A percentile compares a stretch with the other conserved stretches of the same genome.
Conservation (phyloP, 2,329 filamentous ascomycete species). For the Pseudogymnoascus sp. region DNA sequence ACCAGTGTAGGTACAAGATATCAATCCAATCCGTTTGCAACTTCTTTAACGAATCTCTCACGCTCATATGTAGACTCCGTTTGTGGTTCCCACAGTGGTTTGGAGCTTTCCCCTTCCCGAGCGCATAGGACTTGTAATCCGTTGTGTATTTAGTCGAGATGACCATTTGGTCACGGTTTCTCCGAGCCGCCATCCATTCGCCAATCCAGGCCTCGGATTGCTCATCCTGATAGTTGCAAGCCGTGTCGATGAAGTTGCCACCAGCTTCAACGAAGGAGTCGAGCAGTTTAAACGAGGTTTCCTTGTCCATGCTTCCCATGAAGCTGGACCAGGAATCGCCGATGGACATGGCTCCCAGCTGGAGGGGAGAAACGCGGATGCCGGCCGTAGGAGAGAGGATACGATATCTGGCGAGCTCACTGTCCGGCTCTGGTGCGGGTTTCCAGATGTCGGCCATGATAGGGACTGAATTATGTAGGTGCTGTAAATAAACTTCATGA, state of each 20-base stretch:
- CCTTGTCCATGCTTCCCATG: constrained; percentile 47
- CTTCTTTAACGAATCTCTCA: constrained; percentile 48
- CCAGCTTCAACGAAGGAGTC: constrained; percentile 48
- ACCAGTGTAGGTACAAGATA: constrained; percentile 32
- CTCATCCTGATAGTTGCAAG: constrained; percentile 49
- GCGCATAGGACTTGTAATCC: constrained; percentile 38
- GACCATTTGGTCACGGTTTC: constrained; percentile 62
- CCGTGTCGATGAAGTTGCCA: constrained; percentile 62
- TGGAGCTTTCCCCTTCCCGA: constrained; percentile 37
- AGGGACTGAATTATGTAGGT: not conserved
- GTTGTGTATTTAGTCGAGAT: constrained; percentile 63
- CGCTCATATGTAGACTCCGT: constrained; percentile 50
- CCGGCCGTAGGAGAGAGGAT: constrained; percentile 57
- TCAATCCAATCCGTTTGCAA: constrained; percentile 63
- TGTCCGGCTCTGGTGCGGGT: constrained; percentile 45
- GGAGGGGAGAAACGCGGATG: constrained; percentile 57
- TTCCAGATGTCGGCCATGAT: constrained; percentile 14
- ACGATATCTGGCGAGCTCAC: constrained; percentile 55
- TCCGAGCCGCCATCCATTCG: constrained; percentile 58
- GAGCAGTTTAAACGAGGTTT: constrained; percentile 45
- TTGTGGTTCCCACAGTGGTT: constrained; percentile 51
- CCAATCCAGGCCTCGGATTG: constrained; percentile 59
- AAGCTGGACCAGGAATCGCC: constrained; percentile 42
- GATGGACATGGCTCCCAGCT: constrained; percentile 58
- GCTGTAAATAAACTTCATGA: not conserved